A percentile compares a stretch with the other conserved stretches of the same genome.
Conservation (phyloP, 805 yeast genomes). For the Ogataea pilisensis region DNA sequence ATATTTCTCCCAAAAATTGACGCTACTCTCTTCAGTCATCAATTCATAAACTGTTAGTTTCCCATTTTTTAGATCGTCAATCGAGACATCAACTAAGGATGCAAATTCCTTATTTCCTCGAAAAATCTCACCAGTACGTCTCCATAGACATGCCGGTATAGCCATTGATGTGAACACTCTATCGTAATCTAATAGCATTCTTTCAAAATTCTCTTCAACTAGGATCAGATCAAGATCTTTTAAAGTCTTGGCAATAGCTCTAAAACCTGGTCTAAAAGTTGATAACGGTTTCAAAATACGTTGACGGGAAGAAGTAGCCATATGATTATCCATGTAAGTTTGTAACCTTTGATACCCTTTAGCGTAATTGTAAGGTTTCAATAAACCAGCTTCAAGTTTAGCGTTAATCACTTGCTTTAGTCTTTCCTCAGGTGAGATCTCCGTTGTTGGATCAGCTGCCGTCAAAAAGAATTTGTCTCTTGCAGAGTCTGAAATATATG, state of each 20-base stretch:
- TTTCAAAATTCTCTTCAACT: conserved; percentile 91
- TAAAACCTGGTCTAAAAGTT: conserved; percentile 84
- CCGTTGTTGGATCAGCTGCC: conserved; percentile 96
- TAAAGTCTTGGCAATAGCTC: conserved; percentile 86
- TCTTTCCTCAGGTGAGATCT: conserved; percentile 89
- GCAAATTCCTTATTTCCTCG: conserved; percentile 97
- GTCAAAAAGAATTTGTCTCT: conserved; percentile 90
- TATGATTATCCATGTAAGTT: conserved; percentile 86
- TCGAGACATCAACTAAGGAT: conserved; percentile 79
- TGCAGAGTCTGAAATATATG: conserved; percentile 64
- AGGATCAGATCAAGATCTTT: conserved; percentile 87
- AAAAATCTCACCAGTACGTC: conserved; percentile 94
- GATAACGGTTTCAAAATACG: conserved; percentile 82
- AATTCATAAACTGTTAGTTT: conserved; percentile 87
- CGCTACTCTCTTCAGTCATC: conserved; percentile 95
- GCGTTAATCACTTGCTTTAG: conserved; percentile 92
- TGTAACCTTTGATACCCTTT: conserved; percentile 89
- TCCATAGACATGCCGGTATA: conserved; percentile 95
- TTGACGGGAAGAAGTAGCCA: conserved; percentile 79
- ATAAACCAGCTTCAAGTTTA: conserved; percentile 85
- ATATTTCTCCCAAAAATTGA: conserved; percentile 95
- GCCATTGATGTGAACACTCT: conserved; percentile 97
- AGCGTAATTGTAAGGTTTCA: conserved; percentile 91
- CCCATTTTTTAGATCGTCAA: conserved; percentile 90
- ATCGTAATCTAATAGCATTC: conserved; percentile 90